Evolutionary conservation across 73 alveolate genomes (phyloP), one percentile per base, ranked within the genome.

Genomic region (Urostyla sp.): DNA sequence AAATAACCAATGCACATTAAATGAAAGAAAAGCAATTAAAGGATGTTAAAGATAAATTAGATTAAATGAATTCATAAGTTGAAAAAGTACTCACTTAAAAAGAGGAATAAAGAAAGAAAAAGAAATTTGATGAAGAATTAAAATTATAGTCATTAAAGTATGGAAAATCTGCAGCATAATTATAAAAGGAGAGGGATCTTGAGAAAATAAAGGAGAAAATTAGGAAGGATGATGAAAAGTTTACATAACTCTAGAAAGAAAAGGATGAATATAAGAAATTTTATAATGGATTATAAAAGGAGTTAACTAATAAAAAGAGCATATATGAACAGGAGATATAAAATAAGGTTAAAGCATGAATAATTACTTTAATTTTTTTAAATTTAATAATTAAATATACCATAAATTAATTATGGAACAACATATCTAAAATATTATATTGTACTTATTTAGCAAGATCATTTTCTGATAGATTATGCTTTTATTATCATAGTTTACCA

Each of bases 341-440:
- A 11, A 59, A 59, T n/a, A 59, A 59, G 20, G 76, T 59, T 59
- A 59, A 59, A 21, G n/a, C n/a, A n/a, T n/a, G n/a, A n/a, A n/a
- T n/a, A n/a, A n/a, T n/a, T n/a, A n/a, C n/a, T n/a, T n/a, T n/a
- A n/a, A n/a, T n/a, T n/a, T n/a, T n/a, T n/a, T n/a, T n/a, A n/a
- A n/a, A n/a, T n/a, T n/a, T n/a, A n/a, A n/a, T n/a, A n/a, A n/a
- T n/a, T n/a, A n/a, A n/a, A n/a, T n/a, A n/a, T n/a, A n/a, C n/a
- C n/a, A n/a, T n/a, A n/a, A n/a, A n/a, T n/a, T n/a, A n/a, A n/a
- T n/a, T n/a, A n/a, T n/a, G n/a, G n/a, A n/a, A n/a, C n/a, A n/a
- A n/a, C n/a, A n/a, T n/a, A n/a, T n/a, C n/a, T n/a, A n/a, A n/a
- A n/a, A n/a, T n/a, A n/a, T n/a, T n/a, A n/a, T n/a, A n/a, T n/a